Evolutionary conservation across 768 basidiomycete genomes (phyloP), one percentile per base, ranked within the genome.

Genomic region (Amanita polypyramis): DNA sequence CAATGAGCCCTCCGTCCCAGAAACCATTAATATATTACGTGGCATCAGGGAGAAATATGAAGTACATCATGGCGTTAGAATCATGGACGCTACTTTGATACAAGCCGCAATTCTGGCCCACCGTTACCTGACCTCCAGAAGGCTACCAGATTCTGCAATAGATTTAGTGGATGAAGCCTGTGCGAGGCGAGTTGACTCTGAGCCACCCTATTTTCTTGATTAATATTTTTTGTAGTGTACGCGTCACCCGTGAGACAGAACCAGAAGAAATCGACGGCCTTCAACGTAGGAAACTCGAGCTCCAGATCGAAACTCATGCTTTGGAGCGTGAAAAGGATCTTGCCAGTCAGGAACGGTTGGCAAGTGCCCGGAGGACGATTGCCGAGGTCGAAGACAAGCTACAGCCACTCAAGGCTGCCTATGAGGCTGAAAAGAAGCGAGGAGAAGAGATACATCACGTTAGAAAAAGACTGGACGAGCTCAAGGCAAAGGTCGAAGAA

Each of bases 1-100:
- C 51, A 92, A 92, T 55, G 95, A 98, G 60, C 95, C 95, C 0
- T 68, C 70, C 9, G 94, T 97, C 0, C 65, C 84, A 4, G 92
- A 95, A 55, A 86, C 95, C 0, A 92, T 98, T 67, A 85, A 76
- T 54, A 98, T 97, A 52, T 74, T 98, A 32, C 83, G 95, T 54
- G 95, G 95, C 49, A 91, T 97, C 61, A 75, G 87, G 36, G 92
- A 95, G 60, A 91, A 91, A 63, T 96, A 96, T 61, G 86, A 90
- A 62, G 89, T 94, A 0, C 85, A 90, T 57, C 90, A 92, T 51
- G 90, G 89, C 54, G 91, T 97, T 37, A 74, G 85, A 47, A 93
- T 98, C 54, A 71, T 81, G 52, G 95, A 98, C 57, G 79, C 80
- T 6, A 83, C 95, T 2, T 70, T 99, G 51, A 92, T 96, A 55